Base-by-base conservation (phyloP, 225 moss, liverwort and hornwort genomes). In the Climacium dendroides region DNA sequence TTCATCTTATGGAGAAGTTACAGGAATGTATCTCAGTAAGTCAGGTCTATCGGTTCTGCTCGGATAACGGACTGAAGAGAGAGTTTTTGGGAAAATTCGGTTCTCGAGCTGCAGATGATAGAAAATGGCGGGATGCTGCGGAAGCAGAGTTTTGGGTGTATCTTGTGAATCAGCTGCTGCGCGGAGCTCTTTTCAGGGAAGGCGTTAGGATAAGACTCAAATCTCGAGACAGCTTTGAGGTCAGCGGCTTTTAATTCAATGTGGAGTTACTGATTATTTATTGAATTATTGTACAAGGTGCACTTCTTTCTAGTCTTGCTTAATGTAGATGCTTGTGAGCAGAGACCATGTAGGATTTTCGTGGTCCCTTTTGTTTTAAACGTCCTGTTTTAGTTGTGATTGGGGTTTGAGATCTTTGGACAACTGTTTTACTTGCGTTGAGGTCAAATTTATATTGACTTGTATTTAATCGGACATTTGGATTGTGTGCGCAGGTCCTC, bases 81-180 rank as follows among this genome's bases (percentile, higher is more conserved):
- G 93, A 94, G 81, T 94, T 94, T 81, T 61, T 94, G 81, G 90
- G 88, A 78, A 88, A 87, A 70, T 94, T 94, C 87, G 94, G 94
- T 78, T 88, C 91, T 41, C 91, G 93, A 90, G 93, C 90, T 86
- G 91, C 93, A 77, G 92, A 94, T 86, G 78, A 90, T 78, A 91
- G 89, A 43, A 93, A 93, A 87, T 92, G 94, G 94, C 88, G 88
- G 78, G 85, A 92, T 81, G 78, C 71, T 76, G 90, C 88, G 73
- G 92, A 93, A 94, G 92, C 88, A 88, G 92, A 89, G 80, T 94
- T 94, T 73, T 94, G 94, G 94, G 89, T 94, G 29, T 90, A 94
- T 61, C 91, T 93, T 80, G 78, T 93, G 87, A 89, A 94, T 90
- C 87, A 93, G 77, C 78, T 93, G 39, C 88, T 94, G 52, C 90